A percentile compares a stretch with the other conserved stretches of the same genome.
phyloP scores from a whole-genome alignment of 345 rosid species.

The Luvunga scandens region DNA sequence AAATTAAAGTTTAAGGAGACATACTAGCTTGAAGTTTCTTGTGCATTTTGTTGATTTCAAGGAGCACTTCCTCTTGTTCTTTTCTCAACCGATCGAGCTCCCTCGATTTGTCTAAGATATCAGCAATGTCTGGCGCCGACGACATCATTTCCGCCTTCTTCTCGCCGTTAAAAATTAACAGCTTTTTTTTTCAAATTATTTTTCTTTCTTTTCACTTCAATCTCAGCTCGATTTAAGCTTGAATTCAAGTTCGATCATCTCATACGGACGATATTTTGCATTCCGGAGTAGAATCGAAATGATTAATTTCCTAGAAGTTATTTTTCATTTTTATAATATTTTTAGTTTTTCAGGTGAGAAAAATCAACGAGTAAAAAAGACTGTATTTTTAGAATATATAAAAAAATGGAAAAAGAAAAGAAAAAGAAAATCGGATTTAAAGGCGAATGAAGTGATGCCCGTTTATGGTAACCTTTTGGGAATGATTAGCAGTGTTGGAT shows the following conservation, averaged over 20 bases:
- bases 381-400: neutral
- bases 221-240: neutral
- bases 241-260: slow-evolving; percentile 4
- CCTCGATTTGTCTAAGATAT: slow-evolving; percentile 68
- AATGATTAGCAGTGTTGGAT: neutral
- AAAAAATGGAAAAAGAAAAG: neutral
- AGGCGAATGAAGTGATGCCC: neutral
- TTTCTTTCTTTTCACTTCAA: neutral
- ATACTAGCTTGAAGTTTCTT: slow-evolving; percentile 76
- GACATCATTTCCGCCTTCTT: slow-evolving; percentile 37
- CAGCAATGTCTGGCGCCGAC: slow-evolving; percentile 51
- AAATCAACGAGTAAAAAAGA: neutral
- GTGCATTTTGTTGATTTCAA: slow-evolving; percentile 85
- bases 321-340: neutral
- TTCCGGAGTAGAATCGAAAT: neutral
- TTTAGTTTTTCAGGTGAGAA: neutral
- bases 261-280: neutral
- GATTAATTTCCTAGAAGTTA: neutral
- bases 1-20: slow-evolving; percentile 6
- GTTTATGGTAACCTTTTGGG: neutral
- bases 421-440: neutral
- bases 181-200: too few relatives aligned
- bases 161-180: neutral
- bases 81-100: slow-evolving; percentile 89
- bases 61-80: slow-evolving; percentile 58